Percentiles rank a stretch among this genome's conserved stretches.
phyloP scores from a whole-genome alignment of 331 rosid genomes.

The Malus hybrid region DNA sequence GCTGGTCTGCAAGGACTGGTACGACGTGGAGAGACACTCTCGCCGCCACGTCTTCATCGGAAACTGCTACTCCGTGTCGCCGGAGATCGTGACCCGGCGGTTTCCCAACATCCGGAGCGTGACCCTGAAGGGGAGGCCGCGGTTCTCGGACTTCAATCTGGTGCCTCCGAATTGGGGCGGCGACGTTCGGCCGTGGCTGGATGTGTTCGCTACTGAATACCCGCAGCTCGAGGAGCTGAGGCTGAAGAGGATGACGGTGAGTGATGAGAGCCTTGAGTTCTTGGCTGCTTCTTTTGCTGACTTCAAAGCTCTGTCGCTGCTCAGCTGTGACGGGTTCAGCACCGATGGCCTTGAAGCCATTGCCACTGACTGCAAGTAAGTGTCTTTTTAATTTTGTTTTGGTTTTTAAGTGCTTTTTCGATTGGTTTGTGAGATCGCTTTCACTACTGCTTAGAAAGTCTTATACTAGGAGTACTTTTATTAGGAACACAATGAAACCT shows the following conservation, averaged over 20 bases:
- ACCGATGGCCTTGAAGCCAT: conserved; percentile 74
- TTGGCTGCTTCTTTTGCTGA: conserved; percentile 43
- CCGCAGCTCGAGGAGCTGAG: conserved; percentile 68
- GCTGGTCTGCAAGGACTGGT: conserved; percentile 80
- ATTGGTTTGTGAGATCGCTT: not conserved
- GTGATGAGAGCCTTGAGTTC: conserved; percentile 70
- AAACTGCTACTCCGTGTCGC: conserved; percentile 81
- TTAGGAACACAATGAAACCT: too few relatives aligned
- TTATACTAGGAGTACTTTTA: too few relatives aligned
- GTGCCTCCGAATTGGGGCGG: conserved; percentile 92
- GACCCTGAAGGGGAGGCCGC: conserved; percentile 78
- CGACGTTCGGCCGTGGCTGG: conserved; percentile 56
- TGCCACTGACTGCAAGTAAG: conserved; percentile 86
- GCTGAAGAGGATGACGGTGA: conserved; percentile 73
- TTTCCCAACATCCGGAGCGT: conserved; percentile 61
- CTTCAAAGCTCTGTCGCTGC: conserved; percentile 60
- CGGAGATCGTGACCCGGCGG: conserved; percentile 65
- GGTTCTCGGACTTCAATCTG: conserved; percentile 75
- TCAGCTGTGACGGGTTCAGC: conserved; percentile 82
- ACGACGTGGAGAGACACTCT: conserved; percentile 77
- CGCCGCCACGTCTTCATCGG: conserved; percentile 70
- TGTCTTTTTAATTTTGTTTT: not conserved
- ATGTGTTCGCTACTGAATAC: conserved; percentile 41
- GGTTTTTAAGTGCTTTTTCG: not conserved
- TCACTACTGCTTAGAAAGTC: too few relatives aligned